Percentiles rank a stretch among this genome's conserved stretches.
phyloP scores from a whole-genome alignment of 177 flowering plant genomes.

The Vitis hybrid region DNA sequence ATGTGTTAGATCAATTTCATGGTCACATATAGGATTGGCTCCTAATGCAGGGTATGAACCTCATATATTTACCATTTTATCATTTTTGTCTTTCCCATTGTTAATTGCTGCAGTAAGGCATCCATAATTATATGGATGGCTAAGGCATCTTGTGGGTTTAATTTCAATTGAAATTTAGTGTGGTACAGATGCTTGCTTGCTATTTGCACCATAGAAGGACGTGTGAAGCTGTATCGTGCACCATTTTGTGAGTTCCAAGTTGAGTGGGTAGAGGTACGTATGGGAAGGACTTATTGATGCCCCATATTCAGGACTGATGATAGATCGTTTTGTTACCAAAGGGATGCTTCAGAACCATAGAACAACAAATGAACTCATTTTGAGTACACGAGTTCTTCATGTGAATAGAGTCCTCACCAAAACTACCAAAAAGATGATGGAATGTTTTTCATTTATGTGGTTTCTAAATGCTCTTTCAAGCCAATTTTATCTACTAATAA shows the following conservation, averaged over 20 bases:
- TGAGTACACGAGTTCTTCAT: neutral
- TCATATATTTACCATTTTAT: neutral
- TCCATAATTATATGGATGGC: neutral
- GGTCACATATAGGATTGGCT: slow-evolving; percentile 86
- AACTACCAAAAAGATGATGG: neutral
- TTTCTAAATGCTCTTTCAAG: neutral
- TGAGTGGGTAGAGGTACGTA: slow-evolving; percentile 90
- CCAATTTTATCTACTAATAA: no score
- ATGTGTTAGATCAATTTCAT: slow-evolving; percentile 79
- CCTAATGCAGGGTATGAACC: slow-evolving; percentile 65
- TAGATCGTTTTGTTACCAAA: neutral
- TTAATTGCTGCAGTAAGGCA: neutral
- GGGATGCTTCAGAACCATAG: neutral
- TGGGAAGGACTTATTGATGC: neutral
- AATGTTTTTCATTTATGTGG: neutral
- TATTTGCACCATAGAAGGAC: slow-evolving; percentile 83
- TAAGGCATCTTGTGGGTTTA: neutral
- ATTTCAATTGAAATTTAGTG: slow-evolving; percentile 12
- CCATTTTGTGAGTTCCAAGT: slow-evolving; percentile 73
- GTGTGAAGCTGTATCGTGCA: slow-evolving; percentile 74
- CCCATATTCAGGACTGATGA: neutral
- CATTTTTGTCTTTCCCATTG: neutral
- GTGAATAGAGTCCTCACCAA: neutral
- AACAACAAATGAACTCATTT: neutral
- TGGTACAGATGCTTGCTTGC: slow-evolving; percentile 83